Conservation (phyloP, 306 rosid genomes). For the Cucurbita ficifolia region DNA sequence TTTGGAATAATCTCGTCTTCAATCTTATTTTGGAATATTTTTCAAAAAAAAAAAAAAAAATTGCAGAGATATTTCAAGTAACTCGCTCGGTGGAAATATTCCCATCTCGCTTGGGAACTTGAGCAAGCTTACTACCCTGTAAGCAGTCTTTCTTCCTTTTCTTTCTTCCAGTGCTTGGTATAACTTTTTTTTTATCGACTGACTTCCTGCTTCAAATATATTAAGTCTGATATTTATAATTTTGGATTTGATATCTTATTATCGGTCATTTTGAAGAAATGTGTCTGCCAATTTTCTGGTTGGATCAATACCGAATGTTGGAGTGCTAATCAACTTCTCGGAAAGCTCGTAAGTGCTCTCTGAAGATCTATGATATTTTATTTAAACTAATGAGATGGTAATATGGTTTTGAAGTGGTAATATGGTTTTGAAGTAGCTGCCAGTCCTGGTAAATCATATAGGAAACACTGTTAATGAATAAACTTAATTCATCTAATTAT, state of each 20-base stretch:
- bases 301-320: conserved; percentile 85
- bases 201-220: neutral
- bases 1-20: neutral
- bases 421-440: neutral
- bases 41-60: neutral
- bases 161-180: neutral
- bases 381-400: conserved; percentile 4
- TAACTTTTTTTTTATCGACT: neutral
- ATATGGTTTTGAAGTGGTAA: neutral
- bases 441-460: neutral
- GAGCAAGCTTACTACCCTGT: conserved; percentile 51
- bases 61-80: conserved; percentile 85
- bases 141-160: conserved; percentile 23
- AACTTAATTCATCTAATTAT: too few relatives aligned
- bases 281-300: conserved; percentile 84
- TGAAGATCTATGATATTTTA: neutral
- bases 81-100: conserved; percentile 72
- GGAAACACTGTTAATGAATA: neutral
- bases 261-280: conserved; percentile 38
- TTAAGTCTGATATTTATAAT: conserved; percentile 5
- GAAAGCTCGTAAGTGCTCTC: conserved; percentile 70
- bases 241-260: conserved; percentile 9
- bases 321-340: conserved; percentile 54
- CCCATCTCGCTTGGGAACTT: conserved; percentile 73
- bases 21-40: neutral